Conservation (phyloP, 2,329 filamentous ascomycete genomes). For the Colletotrichum sp. region DNA sequence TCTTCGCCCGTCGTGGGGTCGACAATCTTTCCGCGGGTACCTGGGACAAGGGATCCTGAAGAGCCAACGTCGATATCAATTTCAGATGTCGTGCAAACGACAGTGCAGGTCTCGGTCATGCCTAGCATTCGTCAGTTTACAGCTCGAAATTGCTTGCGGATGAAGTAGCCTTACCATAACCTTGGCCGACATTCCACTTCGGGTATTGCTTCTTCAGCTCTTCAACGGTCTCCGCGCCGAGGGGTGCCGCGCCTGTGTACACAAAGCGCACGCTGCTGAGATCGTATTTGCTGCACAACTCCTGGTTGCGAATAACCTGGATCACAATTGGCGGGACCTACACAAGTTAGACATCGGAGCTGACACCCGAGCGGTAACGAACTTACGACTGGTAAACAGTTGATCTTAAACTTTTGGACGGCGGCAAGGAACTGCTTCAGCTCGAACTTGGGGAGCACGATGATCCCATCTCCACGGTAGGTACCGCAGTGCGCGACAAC, state of each 20-base stretch:
- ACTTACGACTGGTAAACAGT: slow-evolving; percentile 67
- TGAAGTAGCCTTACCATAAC: slow-evolving; percentile 61
- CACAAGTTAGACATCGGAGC: not conserved
- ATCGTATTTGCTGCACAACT: slow-evolving; percentile 67
- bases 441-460: slow-evolving; percentile 80
- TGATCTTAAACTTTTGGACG: slow-evolving; percentile 73
- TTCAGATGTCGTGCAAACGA: slow-evolving; percentile 62
- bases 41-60: slow-evolving; percentile 70
- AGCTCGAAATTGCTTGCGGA: not conserved
- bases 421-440: slow-evolving; percentile 66
- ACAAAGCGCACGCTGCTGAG: slow-evolving; percentile 68
- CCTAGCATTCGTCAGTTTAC: slow-evolving; percentile 41
- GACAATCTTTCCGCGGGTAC: slow-evolving; percentile 67
- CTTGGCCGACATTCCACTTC: slow-evolving; percentile 70
- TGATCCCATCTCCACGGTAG: slow-evolving; percentile 75
- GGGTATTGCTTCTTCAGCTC: slow-evolving; percentile 68
- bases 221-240: slow-evolving; percentile 71
- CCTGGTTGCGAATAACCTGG: slow-evolving; percentile 68
- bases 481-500: slow-evolving; percentile 69
- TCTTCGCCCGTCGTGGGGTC: slow-evolving; percentile 68
- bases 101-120: slow-evolving; percentile 75
- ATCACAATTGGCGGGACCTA: slow-evolving; percentile 81
- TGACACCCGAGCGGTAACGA: no score
- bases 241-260: slow-evolving; percentile 77
- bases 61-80: slow-evolving; percentile 71